Percentiles rank a stretch among this genome's conserved stretches.
phyloP scores from a whole-genome alignment of 2,329 filamentous ascomycete species.

The Didymella keratinophila region DNA sequence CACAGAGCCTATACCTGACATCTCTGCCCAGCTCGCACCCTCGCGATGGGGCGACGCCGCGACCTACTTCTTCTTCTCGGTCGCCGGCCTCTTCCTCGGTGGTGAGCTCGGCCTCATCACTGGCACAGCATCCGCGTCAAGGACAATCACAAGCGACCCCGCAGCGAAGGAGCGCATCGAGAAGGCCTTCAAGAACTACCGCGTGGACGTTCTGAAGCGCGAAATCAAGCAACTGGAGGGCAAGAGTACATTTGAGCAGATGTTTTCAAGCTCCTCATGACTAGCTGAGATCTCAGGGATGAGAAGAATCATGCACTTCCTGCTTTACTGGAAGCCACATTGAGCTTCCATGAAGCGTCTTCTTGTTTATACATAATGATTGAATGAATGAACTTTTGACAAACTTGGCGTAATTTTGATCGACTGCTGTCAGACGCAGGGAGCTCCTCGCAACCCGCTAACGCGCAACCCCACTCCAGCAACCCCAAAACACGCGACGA shows the following conservation, averaged over 20 bases:
- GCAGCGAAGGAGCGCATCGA: constrained; percentile 66
- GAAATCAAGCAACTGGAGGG: constrained; percentile 66
- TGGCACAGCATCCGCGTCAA: constrained; percentile 63
- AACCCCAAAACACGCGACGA: constrained; percentile 3
- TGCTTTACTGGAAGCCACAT: constrained; percentile 21
- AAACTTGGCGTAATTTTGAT: background rate
- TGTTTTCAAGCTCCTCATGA: constrained; percentile 31
- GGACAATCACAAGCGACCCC: constrained; percentile 62
- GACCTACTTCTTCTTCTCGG: constrained; percentile 68
- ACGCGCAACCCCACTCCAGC: constrained; percentile 6
- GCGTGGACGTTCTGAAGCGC: constrained; percentile 67
- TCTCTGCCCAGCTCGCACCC: constrained; percentile 65
- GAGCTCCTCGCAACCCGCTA: constrained; percentile 2
- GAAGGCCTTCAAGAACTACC: constrained; percentile 68
- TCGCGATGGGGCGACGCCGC: constrained; percentile 66
- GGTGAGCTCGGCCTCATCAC: constrained; percentile 69
- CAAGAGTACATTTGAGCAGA: constrained; percentile 41
- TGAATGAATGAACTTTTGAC: background rate
- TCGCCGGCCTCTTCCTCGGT: constrained; percentile 69
- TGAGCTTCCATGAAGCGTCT: constrained; percentile 1
- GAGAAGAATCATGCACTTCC: constrained; percentile 13
- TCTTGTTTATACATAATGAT: constrained; percentile 11
- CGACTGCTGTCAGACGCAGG: background rate
- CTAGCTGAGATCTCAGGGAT: constrained; percentile 13
- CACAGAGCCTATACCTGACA: constrained; percentile 67